A percentile compares a stretch with the other conserved stretches of the same genome.
Conservation (phyloP, 164 flowering plant species). For the Chloranthus sessilifolius region DNA sequence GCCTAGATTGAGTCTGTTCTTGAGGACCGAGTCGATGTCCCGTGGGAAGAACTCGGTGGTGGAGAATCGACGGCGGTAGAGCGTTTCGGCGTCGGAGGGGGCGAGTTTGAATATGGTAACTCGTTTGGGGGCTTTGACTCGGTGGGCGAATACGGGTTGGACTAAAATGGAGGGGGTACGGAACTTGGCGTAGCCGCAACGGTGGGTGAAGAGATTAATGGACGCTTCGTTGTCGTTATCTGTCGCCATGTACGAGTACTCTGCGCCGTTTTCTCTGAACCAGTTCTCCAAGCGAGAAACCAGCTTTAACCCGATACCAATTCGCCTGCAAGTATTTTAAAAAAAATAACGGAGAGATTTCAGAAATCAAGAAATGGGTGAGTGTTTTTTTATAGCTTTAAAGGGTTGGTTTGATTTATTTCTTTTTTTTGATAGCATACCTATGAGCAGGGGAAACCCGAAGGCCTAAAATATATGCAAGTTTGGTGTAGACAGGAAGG, state of each 20-base stretch:
- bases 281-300: slow-evolving; percentile 63
- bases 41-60: slow-evolving; percentile 95
- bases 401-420: too few relatives aligned
- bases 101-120: slow-evolving; percentile 41
- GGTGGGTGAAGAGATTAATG: slow-evolving; percentile 64
- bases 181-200: slow-evolving; percentile 80
- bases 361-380: neutral
- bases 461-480: slow-evolving; percentile 89
- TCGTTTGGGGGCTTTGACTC: slow-evolving; percentile 28
- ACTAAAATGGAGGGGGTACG: slow-evolving; percentile 83
- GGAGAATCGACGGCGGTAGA: slow-evolving; percentile 70
- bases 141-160: slow-evolving; percentile 91
- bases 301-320: slow-evolving; percentile 75
- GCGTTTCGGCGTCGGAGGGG: slow-evolving; percentile 61
- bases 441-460: slow-evolving; percentile 89
- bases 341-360: neutral
- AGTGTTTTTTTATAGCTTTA: neutral
- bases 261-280: slow-evolving; percentile 78
- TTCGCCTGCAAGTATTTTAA: slow-evolving; percentile 56
- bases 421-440: too few relatives aligned
- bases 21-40: slow-evolving; percentile 73
- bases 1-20: slow-evolving; percentile 67
- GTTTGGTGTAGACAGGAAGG: slow-evolving; percentile 66
- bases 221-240: slow-evolving; percentile 84
- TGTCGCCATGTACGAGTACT: slow-evolving; percentile 90